Conservation (phyloP, 768 basidiomycete species). For the Termitomyces sp. region DNA sequence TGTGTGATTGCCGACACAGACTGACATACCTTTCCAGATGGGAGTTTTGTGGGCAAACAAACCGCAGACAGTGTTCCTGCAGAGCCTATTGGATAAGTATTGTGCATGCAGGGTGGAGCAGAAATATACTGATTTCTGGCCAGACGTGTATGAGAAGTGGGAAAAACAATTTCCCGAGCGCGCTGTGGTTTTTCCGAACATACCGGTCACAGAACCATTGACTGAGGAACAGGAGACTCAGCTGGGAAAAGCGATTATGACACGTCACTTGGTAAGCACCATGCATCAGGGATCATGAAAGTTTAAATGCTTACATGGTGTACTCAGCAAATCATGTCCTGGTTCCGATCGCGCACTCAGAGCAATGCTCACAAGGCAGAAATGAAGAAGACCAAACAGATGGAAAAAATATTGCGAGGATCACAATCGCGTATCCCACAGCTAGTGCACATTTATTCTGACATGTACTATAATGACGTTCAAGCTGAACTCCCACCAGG, state of each 20-base stretch:
- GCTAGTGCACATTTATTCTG: constrained; percentile 5
- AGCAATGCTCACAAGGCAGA: background rate
- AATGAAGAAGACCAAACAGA: background rate
- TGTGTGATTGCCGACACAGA: background rate
- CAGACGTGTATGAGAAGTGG: background rate
- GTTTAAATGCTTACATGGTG: background rate
- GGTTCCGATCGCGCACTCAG: background rate
- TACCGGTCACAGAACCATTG: background rate
- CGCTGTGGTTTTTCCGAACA: background rate
- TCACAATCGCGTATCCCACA: background rate
- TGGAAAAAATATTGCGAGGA: background rate
- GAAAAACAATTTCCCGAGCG: constrained; percentile 1
- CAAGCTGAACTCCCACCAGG: background rate
- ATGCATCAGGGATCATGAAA: background rate
- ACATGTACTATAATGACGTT: constrained; percentile 7
- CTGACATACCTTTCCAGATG: background rate
- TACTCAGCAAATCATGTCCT: constrained; percentile 4
- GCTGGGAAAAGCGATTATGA: background rate
- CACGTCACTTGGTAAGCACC: background rate
- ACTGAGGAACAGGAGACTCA: background rate
- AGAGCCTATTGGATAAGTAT: background rate
- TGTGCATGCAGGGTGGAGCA: background rate
- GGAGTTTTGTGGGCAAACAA: background rate
- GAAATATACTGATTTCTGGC: background rate
- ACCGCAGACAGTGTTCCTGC: background rate